Base-by-base conservation (phyloP, 768 basidiomycete species). In the Boletus pseudopeckii region DNA sequence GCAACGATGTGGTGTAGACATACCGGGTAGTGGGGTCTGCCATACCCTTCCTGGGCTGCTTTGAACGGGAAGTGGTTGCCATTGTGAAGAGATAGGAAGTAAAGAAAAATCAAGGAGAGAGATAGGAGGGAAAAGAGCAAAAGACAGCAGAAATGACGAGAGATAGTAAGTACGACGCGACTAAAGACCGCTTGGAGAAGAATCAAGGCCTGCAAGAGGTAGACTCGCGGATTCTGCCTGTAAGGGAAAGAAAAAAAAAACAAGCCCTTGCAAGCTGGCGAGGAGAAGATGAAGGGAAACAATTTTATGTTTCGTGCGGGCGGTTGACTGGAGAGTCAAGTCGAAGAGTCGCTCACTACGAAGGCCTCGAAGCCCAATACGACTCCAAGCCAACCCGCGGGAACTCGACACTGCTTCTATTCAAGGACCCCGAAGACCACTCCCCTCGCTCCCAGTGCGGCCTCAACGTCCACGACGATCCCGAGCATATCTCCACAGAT, bases 21-120 rank as follows among this genome's bases (percentile, higher is more conserved):
- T 73, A 76, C 82, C 77, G 73, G 69, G 74, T 58, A 57, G 68
- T 50, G 50, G 79, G 71, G 60, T 88, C 86, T 58, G 81, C 74
- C 59, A 75, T 72, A 47, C 82, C 84, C 69, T 84, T 89, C 73
- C 81, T 81, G 55, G 77, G 64, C 50, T 79, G 77, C 73, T 87
- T 90, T 59, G 79, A 67, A 70, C 88, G 78, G 64, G 82, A 73
- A 63, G 82, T 69, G 52, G 84, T 77, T 64, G 85, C 81, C 86
- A 89, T 89, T 58, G 61, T 49, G 54, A 59, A 59, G 58, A 62
- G 40, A 52, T 44, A 52, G 49, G 57, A 55, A 52, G 56, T 56
- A 42, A 52, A 56, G 61, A 62, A 56, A 63, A 70, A 64, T 62
- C 62, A 71, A 70, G 38, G 67, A 69, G 53, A 64, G 55, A 61